A percentile compares a stretch with the other conserved stretches of the same genome.
Conservation (phyloP, 495 filamentous ascomycete genomes). For the Aspergillus coremiiformis region DNA sequence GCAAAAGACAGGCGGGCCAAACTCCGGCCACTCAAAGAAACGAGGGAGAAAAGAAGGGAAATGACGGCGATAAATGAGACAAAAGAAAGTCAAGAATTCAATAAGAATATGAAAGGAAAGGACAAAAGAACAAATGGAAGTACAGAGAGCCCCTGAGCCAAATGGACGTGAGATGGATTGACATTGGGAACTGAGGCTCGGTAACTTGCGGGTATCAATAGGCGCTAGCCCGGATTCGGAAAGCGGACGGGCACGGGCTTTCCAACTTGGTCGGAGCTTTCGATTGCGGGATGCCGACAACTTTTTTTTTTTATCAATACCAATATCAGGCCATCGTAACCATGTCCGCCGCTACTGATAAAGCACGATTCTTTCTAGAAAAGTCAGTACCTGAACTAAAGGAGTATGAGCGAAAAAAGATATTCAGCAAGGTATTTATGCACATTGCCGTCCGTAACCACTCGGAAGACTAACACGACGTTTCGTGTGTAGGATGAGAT, state of each 20-base stretch:
- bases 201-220: conserved; percentile 13
- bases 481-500: conserved; percentile 63
- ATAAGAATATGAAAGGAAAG: conserved; percentile 18
- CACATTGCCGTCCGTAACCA: background rate
- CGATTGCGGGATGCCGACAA: conserved; percentile 33
- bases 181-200: conserved; percentile 16
- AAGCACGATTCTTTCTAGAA: conserved; percentile 90
- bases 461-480: background rate
- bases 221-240: conserved; percentile 13
- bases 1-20: conserved; percentile 14
- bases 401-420: conserved; percentile 77
- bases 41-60: conserved; percentile 15
- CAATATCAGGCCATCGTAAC: conserved; percentile 18
- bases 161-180: conserved; percentile 15
- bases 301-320: too few species aligned
- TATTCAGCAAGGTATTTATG: conserved; percentile 65
- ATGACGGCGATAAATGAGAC: conserved; percentile 19
- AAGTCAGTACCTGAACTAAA: conserved; percentile 84
- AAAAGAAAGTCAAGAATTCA: conserved; percentile 33
- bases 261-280: conserved; percentile 5
- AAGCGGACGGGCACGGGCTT: conserved; percentile 15
- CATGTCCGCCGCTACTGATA: conserved; percentile 83
- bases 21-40: conserved; percentile 13
- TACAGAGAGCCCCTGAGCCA: conserved; percentile 30
- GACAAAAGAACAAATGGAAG: conserved; percentile 12